A percentile compares a stretch with the other conserved stretches of the same genome.
These are phyloP conservation scores for Colletotrichum agaves DNA, from an alignment of 2,329 filamentous ascomycete genomes.

Conservation along the genomic window DNA sequence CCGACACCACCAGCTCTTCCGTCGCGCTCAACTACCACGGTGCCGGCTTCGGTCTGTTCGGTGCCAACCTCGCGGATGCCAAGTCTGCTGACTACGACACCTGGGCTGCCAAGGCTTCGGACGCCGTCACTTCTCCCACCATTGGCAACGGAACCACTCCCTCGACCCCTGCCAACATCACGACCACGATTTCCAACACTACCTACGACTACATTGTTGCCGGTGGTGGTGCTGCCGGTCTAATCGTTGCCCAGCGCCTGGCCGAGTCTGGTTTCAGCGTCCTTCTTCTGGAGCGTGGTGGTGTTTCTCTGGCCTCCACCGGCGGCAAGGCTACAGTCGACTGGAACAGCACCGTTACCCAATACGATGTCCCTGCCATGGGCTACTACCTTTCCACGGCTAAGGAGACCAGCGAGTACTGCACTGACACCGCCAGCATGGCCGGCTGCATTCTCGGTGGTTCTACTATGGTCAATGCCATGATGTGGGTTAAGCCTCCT, in stretches of 20 bases:
- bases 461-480: conserved; percentile 44
- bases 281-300: conserved; percentile 37
- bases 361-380: conserved; percentile 40
- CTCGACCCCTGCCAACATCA: conserved; percentile 26
- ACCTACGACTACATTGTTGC: conserved; percentile 39
- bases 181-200: conserved; percentile 34
- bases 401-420: conserved; percentile 39
- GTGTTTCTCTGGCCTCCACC: conserved; percentile 30
- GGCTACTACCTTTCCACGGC: conserved; percentile 33
- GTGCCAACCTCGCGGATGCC: conserved; percentile 37
- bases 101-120: conserved; percentile 41
- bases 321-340: conserved; percentile 39
- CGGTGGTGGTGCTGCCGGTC: conserved; percentile 37
- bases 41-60: conserved; percentile 40
- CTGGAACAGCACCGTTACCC: conserved; percentile 43
- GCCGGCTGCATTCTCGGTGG: conserved; percentile 48
- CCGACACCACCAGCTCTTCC: conserved; percentile 35
- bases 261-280: conserved; percentile 39
- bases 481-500: conserved; percentile 42
- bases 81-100: conserved; percentile 39
- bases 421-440: conserved; percentile 43
- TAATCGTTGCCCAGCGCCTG: conserved; percentile 35
- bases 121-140: conserved; percentile 37
- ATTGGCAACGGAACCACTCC: conserved; percentile 28
- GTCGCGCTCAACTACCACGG: conserved; percentile 39